Conservation (phyloP, 2,329 filamentous ascomycete species). For the Penicillium sp. region DNA sequence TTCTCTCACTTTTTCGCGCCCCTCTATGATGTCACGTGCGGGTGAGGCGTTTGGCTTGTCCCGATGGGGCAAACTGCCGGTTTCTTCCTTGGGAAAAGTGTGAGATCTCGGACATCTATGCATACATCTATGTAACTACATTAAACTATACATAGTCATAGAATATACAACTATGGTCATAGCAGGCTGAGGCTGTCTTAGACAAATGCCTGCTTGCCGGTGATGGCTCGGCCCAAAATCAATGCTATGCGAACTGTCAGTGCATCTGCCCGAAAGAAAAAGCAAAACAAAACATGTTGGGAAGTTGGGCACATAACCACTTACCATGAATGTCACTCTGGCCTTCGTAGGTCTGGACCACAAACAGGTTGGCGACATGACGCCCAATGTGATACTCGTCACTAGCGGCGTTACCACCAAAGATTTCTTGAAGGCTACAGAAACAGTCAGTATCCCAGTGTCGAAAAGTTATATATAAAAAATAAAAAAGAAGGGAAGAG, state of each 20-base stretch:
- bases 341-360: slow-evolving; percentile 97
- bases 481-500: too few species aligned
- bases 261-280: slow-evolving; percentile 1
- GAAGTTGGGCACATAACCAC: slow-evolving; percentile 44
- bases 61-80: slow-evolving; percentile 18
- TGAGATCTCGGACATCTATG: neutral
- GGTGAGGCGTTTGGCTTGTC: slow-evolving; percentile 23
- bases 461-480: too few species aligned
- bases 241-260: slow-evolving; percentile 54
- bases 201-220: slow-evolving; percentile 79
- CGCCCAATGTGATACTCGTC: slow-evolving; percentile 95
- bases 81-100: neutral
- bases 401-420: slow-evolving; percentile 96
- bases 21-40: slow-evolving; percentile 35
- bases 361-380: slow-evolving; percentile 94
- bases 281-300: slow-evolving; percentile 40
- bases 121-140: neutral
- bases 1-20: slow-evolving; percentile 10
- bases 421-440: slow-evolving; percentile 83
- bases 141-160: slow-evolving; percentile 10
- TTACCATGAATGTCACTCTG: slow-evolving; percentile 96
- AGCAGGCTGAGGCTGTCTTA: too few species aligned
- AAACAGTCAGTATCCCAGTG: slow-evolving; percentile 1
- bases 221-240: slow-evolving; percentile 70
- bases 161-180: too few species aligned